Evolutionary conservation across 306 rosid genomes (phyloP), one percentile per base, ranked within the genome.

Genomic region (Carpinus viminea): DNA sequence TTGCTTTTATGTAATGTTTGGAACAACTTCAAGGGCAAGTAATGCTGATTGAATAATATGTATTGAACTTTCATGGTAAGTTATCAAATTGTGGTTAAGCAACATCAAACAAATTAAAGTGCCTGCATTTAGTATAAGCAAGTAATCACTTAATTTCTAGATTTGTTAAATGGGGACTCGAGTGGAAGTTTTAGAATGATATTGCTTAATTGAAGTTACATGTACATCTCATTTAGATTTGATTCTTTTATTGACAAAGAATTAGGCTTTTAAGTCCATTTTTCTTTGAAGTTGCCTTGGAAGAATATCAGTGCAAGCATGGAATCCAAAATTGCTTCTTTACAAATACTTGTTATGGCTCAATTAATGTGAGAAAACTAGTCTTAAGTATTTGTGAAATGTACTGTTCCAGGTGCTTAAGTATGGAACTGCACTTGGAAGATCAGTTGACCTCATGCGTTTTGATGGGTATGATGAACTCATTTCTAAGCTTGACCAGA

Each of bases 361-460:
- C 43, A 70, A 18, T 41, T 65, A 50, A 76, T 64, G 15, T 34
- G 12, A 75, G 45, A 72, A 59, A 68, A 47, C 72, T 41, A 70
- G 18, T 24, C 70, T 20, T 70, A 64, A 24, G 56, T 13, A 54
- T 50, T 68, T 59, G 72, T 59, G 47, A 72, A 76, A 16, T 77
- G 75, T 77, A 81, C 36, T 52, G 69, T 87, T 83, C 70, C 88
- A 91, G 93, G 96, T 91, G 70, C 88, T 81, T 77, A 91, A 87
- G 85, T 56, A 78, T 43, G 91, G 93, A 85, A 72, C 79, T 43
- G 85, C 83, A 59, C 93, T 87, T 55, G 96, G 96, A 69, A 87
- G 90, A 83, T 87, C 93, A 12, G 72, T 89, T 74, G 87, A 89
- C 80, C 88, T 91, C 51, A 1, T 79, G 0, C 83, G 79, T 66